phyloP scores from a whole-genome alignment of 208 protist genomes.

The Acanthamoeba lenticulata region DNA sequence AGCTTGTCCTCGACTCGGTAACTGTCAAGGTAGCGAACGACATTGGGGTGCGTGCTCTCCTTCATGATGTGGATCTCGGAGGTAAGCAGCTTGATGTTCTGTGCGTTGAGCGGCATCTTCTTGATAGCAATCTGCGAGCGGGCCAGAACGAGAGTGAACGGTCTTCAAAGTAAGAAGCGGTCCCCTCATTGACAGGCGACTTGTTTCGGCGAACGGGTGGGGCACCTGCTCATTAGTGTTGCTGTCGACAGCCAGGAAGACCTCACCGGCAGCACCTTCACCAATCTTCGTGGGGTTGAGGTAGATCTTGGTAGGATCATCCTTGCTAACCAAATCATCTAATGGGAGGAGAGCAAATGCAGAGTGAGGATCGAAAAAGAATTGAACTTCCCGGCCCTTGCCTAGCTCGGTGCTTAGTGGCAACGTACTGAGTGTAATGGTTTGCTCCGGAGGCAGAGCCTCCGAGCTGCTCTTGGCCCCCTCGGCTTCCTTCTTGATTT shows the following conservation, averaged over 20 bases:
- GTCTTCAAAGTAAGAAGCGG: too few relatives aligned
- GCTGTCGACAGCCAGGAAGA: constrained; percentile 1
- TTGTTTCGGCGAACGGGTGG: neutral
- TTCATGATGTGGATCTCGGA: constrained; percentile 88
- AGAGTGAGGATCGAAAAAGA: neutral
- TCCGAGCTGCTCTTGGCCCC: neutral
- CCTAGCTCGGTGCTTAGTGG: neutral
- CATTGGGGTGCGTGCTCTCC: constrained; percentile 81
- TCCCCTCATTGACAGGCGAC: too few relatives aligned
- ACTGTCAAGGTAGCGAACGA: constrained; percentile 85
- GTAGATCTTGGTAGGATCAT: constrained; percentile 62
- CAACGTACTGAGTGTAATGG: constrained; percentile 56
- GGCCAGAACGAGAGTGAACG: neutral
- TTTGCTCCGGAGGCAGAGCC: constrained; percentile 23
- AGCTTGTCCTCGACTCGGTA: constrained; percentile 78
- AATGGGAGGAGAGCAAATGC: neutral
- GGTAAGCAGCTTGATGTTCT: constrained; percentile 82
- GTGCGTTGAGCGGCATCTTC: constrained; percentile 63
- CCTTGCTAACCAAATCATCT: constrained; percentile 64
- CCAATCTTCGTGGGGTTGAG: constrained; percentile 67
- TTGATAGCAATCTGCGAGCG: constrained; percentile 49
- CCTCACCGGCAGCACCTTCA: constrained; percentile 64
- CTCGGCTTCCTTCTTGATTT: constrained; percentile 16
- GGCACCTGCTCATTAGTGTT: constrained; percentile 44
- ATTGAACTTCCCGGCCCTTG: neutral